Percentiles rank a stretch among this genome's conserved stretches.
These are phyloP conservation scores for Taphrina wiesneri DNA, from an alignment of 1,139 yeast species.

Conservation along the genomic window DNA sequence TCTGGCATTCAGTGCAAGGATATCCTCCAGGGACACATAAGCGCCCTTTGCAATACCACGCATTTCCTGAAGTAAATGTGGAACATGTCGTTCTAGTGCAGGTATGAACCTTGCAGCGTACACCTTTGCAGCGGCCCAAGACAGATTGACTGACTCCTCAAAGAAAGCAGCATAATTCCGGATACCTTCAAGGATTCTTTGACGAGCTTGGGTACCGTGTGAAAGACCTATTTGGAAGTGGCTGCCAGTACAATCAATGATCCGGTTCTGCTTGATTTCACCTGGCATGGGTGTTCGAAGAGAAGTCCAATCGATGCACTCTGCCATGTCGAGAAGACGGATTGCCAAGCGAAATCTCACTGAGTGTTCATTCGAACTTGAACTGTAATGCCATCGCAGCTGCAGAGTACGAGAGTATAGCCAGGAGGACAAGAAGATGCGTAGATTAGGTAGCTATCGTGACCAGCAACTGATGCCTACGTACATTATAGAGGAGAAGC, in stretches of 20 bases:
- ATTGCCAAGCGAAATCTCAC: too few species aligned
- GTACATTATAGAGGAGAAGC: too few species aligned
- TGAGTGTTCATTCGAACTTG: too few species aligned
- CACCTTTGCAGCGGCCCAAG: slow-evolving; percentile 41
- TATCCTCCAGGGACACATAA: slow-evolving; percentile 43
- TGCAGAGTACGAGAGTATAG: too few species aligned
- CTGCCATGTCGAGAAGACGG: not conserved
- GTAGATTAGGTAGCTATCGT: too few species aligned
- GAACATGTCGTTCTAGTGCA: slow-evolving; percentile 41
- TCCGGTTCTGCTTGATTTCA: not conserved
- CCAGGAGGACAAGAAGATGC: too few species aligned
- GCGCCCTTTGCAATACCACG: slow-evolving; percentile 47
- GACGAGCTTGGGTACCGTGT: slow-evolving; percentile 43
- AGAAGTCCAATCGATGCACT: not conserved
- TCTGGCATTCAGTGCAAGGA: slow-evolving; percentile 46
- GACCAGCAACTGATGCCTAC: too few species aligned
- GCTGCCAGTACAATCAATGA: slow-evolving; percentile 5
- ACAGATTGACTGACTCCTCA: slow-evolving; percentile 40
- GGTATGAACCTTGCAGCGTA: slow-evolving; percentile 41
- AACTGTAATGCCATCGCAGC: too few species aligned
- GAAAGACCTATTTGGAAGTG: slow-evolving; percentile 41
- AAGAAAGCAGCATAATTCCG: slow-evolving; percentile 41
- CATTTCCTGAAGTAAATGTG: slow-evolving; percentile 45
- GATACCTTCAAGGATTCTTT: slow-evolving; percentile 41
- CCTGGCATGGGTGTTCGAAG: not conserved